phyloP scores from a whole-genome alignment of 108 stramenopile species.

The Nannochloropsis gaditana region DNA sequence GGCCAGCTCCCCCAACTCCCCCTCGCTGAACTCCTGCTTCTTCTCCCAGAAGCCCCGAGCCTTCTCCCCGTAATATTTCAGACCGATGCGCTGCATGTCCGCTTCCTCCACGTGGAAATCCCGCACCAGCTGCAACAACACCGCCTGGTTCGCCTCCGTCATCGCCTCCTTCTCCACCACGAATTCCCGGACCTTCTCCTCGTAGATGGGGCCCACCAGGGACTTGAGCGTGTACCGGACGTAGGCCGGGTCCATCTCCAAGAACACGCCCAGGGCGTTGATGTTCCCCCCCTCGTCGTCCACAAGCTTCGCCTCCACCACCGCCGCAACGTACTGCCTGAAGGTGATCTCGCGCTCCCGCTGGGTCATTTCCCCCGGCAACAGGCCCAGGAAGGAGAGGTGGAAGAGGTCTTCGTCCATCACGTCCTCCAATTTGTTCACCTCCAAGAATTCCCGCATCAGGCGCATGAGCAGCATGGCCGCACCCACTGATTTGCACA shows the following conservation, averaged over 20 bases:
- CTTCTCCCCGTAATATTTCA: not conserved
- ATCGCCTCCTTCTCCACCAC: conserved; percentile 10
- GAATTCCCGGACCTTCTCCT: not conserved
- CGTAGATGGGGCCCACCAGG: not conserved
- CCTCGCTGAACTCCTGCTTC: not conserved
- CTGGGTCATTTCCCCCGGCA: not conserved
- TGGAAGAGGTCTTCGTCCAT: not conserved
- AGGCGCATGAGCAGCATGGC: not conserved
- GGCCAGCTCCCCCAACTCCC: not conserved
- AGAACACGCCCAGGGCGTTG: not conserved
- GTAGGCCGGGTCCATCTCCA: not conserved
- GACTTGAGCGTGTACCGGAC: not conserved
- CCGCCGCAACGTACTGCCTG: not conserved
- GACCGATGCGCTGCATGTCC: not conserved
- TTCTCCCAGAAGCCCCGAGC: not conserved
- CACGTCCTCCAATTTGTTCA: not conserved
- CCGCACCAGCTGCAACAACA: not conserved
- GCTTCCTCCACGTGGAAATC: not conserved
- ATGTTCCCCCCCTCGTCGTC: not conserved
- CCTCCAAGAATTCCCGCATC: not conserved
- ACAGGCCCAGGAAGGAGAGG: not conserved
- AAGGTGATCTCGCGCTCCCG: not conserved
- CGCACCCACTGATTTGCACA: not conserved
- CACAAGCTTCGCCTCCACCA: not conserved
- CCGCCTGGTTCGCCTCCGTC: not conserved